Percentiles rank a stretch among this genome's conserved stretches.
phyloP scores from a whole-genome alignment of 306 rosid genomes.

The Fragaria iinumae region DNA sequence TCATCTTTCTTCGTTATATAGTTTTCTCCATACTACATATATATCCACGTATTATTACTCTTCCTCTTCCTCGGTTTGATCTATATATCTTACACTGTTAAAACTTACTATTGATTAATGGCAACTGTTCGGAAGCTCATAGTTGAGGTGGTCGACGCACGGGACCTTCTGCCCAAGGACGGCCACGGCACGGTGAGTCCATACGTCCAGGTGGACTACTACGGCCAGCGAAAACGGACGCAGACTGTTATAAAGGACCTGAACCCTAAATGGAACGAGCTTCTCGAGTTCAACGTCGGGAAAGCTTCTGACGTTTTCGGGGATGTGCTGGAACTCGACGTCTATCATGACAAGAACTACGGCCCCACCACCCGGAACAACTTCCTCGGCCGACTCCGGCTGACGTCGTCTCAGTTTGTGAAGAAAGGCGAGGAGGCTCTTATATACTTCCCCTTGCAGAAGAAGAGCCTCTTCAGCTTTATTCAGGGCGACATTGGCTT shows the following conservation, averaged over 20 bases:
- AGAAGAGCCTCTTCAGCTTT: conserved; percentile 49
- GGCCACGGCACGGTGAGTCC: conserved; percentile 85
- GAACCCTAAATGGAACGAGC: conserved; percentile 77
- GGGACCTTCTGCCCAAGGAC: conserved; percentile 66
- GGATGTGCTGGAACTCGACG: conserved; percentile 61
- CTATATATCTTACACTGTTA: background rate
- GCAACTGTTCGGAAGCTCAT: conserved; percentile 47
- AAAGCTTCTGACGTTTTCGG: conserved; percentile 53
- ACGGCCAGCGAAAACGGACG: conserved; percentile 65
- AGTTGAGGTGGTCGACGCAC: conserved; percentile 84
- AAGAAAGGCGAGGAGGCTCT: conserved; percentile 85
- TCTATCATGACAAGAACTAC: conserved; percentile 52
- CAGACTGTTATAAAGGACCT: conserved; percentile 46
- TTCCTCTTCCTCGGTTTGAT: background rate
- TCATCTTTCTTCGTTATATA: conserved; percentile 7
- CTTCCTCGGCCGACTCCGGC: conserved; percentile 59
- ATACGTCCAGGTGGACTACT: conserved; percentile 57
- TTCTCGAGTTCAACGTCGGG: conserved; percentile 58
- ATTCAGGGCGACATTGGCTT: conserved; percentile 75
- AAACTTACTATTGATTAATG: conserved; percentile 14
- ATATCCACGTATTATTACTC: too few species aligned
- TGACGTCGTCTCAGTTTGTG: conserved; percentile 68
- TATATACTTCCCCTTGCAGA: conserved; percentile 61
- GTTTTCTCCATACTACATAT: background rate
- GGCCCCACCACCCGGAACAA: conserved; percentile 63